These are phyloP conservation scores for Fusarium napiforme DNA, from an alignment of 2,329 filamentous ascomycete genomes.

Conservation along the genomic window DNA sequence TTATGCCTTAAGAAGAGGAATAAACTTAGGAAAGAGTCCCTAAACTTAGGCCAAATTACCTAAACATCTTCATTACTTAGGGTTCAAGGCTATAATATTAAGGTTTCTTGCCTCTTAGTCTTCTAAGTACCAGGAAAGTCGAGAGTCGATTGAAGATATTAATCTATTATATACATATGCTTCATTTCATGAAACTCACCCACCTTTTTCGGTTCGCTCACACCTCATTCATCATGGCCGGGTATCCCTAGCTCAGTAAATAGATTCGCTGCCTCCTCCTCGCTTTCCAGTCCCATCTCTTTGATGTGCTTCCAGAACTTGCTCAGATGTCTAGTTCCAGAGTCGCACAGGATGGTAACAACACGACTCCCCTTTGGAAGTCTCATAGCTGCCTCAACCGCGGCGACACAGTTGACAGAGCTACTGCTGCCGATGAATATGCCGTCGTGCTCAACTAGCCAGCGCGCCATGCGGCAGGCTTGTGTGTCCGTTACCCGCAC, in stretches of 20 bases:
- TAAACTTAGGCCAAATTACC: background rate
- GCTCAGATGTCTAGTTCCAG: conserved; percentile 82
- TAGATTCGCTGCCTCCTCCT: conserved; percentile 58
- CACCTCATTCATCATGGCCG: conserved; percentile 11
- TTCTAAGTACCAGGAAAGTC: background rate
- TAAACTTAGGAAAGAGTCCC: background rate
- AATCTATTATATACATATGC: background rate
- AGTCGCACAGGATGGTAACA: conserved; percentile 87
- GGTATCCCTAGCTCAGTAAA: conserved; percentile 62
- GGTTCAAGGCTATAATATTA: background rate
- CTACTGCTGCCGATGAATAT: conserved; percentile 95
- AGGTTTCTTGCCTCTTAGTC: background rate
- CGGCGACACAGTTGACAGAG: conserved; percentile 93
- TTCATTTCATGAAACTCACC: background rate
- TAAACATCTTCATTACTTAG: background rate
- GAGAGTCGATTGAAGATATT: background rate
- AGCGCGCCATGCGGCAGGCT: conserved; percentile 92
- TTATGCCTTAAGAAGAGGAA: background rate
- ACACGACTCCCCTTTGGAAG: conserved; percentile 72
- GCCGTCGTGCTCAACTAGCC: conserved; percentile 94
- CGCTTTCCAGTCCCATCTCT: conserved; percentile 69
- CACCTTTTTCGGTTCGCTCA: background rate
- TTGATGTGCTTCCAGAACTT: conserved; percentile 85
- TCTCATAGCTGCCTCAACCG: conserved; percentile 73
- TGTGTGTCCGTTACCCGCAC: conserved; percentile 89